Evolutionary conservation across 2,329 filamentous ascomycete species (phyloP), one percentile per base, ranked within the genome.

Genomic region (Exophiala mesophila): DNA sequence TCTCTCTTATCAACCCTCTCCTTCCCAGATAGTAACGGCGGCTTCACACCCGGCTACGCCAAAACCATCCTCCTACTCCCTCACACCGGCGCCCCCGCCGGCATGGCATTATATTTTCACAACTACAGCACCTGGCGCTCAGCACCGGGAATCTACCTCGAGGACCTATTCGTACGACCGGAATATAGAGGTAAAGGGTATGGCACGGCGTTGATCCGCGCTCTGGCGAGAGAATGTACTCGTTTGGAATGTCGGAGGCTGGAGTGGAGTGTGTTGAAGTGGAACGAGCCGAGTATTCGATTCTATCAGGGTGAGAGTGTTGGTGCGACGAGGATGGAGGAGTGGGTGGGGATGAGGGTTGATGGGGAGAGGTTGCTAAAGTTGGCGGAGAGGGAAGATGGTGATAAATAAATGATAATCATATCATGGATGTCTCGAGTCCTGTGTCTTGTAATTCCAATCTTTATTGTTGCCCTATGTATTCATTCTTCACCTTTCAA

Each of bases 51-150:
- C 30, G 70, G 72, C 39, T 86, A 83, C 20, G 85, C 88, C 13
- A 84, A 87, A 48, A 90, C 86, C 36, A 72, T 94, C 23, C 66
- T 94, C 7, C 66, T 90, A 41, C 72, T 73, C 54, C 62, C 63
- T 1, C 58, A 44, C 26, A 52, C 37, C 53, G 63, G 21, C 34
- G 48, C 43, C 59, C 12, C 59, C 62, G 85, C 79, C 0, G 88
- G 84, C 35, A 87, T 96, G 77, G 88, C 88, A 1, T 67, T 96
- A 29, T 96, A 88, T 69, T 97, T 94, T 64, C 88, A 90, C 73
- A 97, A 90, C 67, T 97, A 95, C 68, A 88, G 82, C 59, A 96
- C 90, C 1, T 97, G 92, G 92, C 78, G 85, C 6, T 78, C 85
- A n/a, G 78, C 77, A 33, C 80, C 89, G 0, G 90, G 90, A 2